A percentile compares a stretch with the other conserved stretches of the same genome.
phyloP scores from a whole-genome alignment of 78 protist species.

The Bodo saltans region DNA sequence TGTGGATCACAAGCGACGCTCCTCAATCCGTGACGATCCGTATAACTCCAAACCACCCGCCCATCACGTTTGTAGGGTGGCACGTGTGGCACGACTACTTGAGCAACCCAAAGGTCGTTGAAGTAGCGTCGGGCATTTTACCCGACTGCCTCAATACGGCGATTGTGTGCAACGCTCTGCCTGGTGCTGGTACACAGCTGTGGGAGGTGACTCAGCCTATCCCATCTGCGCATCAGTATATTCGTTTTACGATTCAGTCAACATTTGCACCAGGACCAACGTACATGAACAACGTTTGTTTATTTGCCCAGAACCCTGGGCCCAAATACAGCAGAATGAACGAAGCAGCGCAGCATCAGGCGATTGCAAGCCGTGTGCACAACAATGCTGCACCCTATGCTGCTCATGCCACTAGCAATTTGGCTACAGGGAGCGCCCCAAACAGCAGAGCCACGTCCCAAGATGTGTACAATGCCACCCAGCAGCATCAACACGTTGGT shows the following conservation, averaged over 20 bases:
- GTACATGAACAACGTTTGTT: neutral
- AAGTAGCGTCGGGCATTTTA: neutral
- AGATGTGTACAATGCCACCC: too few species aligned
- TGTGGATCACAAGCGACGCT: neutral
- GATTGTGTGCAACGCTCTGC: neutral
- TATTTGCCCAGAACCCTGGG: neutral
- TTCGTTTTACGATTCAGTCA: neutral
- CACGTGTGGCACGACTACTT: neutral
- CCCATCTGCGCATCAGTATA: neutral
- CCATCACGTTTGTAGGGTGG: neutral
- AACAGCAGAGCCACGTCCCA: too few species aligned
- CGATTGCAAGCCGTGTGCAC: too few species aligned
- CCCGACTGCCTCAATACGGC: neutral
- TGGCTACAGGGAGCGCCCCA: too few species aligned
- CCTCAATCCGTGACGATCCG: neutral
- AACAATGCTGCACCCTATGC: too few species aligned
- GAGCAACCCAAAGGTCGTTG: neutral
- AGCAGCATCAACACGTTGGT: neutral
- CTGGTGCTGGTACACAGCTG: neutral
- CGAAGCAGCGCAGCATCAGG: too few species aligned
- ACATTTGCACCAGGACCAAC: neutral
- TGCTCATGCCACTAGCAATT: too few species aligned
- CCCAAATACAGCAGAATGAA: neutral
- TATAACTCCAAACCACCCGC: neutral
- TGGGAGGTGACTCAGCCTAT: neutral